Evolutionary conservation across 2,329 filamentous ascomycete genomes (phyloP).

Genomic region (Macrophomina phaseolina): DNA sequence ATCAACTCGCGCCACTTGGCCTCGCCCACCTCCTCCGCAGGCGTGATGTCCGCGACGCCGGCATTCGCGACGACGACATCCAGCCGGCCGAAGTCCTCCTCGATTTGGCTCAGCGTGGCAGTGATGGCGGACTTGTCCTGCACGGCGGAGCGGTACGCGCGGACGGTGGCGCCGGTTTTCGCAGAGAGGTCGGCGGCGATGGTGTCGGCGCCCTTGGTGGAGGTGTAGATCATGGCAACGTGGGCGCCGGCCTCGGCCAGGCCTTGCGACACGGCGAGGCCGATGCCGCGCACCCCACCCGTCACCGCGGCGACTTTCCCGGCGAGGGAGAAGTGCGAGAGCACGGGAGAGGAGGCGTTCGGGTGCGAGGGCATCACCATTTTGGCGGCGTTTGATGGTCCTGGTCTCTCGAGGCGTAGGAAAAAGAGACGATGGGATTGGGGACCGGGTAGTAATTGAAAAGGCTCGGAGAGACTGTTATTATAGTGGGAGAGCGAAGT

Average conservation of each 20-base stretch:
- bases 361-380: conserved; percentile 26
- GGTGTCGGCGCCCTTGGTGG: conserved; percentile 29
- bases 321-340: conserved; percentile 27
- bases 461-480: not conserved
- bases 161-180: conserved; percentile 29
- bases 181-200: conserved; percentile 31
- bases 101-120: conserved; percentile 14
- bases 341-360: conserved; percentile 22
- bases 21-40: conserved; percentile 21
- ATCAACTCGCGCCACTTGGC: conserved; percentile 13
- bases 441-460: not conserved
- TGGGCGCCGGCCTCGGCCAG: conserved; percentile 29
- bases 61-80: conserved; percentile 30
- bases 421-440: not conserved
- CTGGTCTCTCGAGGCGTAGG: not conserved
- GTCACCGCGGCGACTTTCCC: conserved; percentile 29
- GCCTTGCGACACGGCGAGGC: conserved; percentile 25
- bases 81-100: conserved; percentile 26
- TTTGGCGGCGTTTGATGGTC: not conserved
- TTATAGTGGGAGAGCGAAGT: not conserved
- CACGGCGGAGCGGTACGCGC: conserved; percentile 33
- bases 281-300: conserved; percentile 28
- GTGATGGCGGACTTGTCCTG: conserved; percentile 30
- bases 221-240: conserved; percentile 30
- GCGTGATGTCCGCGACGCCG: conserved; percentile 20